phyloP scores from a whole-genome alignment of 1,284 basidiomycete genomes.

The Rhodofomes roseus region DNA sequence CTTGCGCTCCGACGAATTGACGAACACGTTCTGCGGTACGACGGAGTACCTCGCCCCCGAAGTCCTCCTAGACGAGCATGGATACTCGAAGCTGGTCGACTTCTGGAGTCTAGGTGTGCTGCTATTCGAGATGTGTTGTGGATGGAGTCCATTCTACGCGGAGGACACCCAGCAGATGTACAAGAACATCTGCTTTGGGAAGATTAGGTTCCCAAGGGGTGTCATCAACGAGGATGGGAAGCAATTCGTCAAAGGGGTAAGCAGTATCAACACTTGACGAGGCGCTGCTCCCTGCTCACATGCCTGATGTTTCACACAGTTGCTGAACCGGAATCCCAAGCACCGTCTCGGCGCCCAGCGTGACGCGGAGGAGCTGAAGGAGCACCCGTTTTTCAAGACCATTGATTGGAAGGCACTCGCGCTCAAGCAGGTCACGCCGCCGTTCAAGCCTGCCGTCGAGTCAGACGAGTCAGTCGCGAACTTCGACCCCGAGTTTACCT shows the following conservation, averaged over 20 bases:
- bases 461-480: constrained; percentile 97
- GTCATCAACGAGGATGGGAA: constrained; percentile 98
- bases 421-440: constrained; percentile 90
- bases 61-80: constrained; percentile 97
- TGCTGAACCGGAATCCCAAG: constrained; percentile 96
- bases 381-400: constrained; percentile 90
- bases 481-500: constrained; percentile 98
- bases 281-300: constrained; percentile 8
- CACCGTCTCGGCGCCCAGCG: constrained; percentile 91
- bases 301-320: constrained; percentile 41
- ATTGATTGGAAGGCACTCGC: constrained; percentile 91
- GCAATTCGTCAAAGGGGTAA: constrained; percentile 97
- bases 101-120: constrained; percentile 97
- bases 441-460: constrained; percentile 97
- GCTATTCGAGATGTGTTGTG: constrained; percentile 98
- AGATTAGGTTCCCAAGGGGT: constrained; percentile 97
- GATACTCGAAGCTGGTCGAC: constrained; percentile 98
- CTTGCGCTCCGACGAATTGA: constrained; percentile 89
- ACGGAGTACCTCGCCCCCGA: constrained; percentile 98
- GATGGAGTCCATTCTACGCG: constrained; percentile 99
- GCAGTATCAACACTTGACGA: constrained; percentile 28
- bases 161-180: constrained; percentile 99
- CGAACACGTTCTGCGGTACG: constrained; percentile 97
- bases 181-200: constrained; percentile 98
- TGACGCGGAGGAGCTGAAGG: constrained; percentile 93